A percentile compares a stretch with the other conserved stretches of the same genome.
These are phyloP conservation scores for Fusarium mundagurra DNA, from an alignment of 2,329 filamentous ascomycete species.

Conservation along the genomic window DNA sequence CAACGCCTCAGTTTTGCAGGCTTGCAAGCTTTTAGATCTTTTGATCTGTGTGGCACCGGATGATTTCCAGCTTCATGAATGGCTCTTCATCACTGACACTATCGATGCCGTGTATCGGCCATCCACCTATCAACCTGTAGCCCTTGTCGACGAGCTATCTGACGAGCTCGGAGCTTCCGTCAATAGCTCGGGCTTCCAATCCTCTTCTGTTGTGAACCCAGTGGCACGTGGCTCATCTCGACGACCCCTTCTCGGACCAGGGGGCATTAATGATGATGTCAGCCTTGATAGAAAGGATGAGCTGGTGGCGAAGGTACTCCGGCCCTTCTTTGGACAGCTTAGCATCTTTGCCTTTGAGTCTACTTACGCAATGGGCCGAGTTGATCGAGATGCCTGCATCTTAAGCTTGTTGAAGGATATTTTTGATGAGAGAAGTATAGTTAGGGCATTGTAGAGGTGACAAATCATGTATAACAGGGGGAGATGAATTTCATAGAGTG, in stretches of 20 bases:
- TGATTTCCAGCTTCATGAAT: slow-evolving; percentile 98
- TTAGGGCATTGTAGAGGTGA: slow-evolving; percentile 61
- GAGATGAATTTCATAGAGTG: slow-evolving; percentile 23
- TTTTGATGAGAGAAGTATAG: slow-evolving; percentile 80
- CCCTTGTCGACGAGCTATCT: slow-evolving; percentile 85
- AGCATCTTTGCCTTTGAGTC: slow-evolving; percentile 95
- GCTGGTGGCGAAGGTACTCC: slow-evolving; percentile 79
- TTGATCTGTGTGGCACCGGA: slow-evolving; percentile 89
- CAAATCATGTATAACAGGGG: neutral
- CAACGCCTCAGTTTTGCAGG: slow-evolving; percentile 82
- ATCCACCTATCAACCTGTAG: slow-evolving; percentile 72
- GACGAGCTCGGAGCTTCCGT: slow-evolving; percentile 71
- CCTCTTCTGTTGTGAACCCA: slow-evolving; percentile 51
- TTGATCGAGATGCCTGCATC: slow-evolving; percentile 73
- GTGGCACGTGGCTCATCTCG: slow-evolving; percentile 51
- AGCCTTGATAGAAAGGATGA: slow-evolving; percentile 70
- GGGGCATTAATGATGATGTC: slow-evolving; percentile 66
- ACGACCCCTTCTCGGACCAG: slow-evolving; percentile 61
- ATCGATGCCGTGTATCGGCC: slow-evolving; percentile 94
- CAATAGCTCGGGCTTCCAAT: slow-evolving; percentile 45
- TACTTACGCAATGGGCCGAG: slow-evolving; percentile 82
- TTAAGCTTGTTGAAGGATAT: slow-evolving; percentile 75
- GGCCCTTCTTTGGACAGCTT: slow-evolving; percentile 89
- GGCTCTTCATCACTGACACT: slow-evolving; percentile 97
- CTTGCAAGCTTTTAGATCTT: slow-evolving; percentile 91